Conservation (phyloP, 1,284 basidiomycete genomes). For the Ceratobasidium sp. region DNA sequence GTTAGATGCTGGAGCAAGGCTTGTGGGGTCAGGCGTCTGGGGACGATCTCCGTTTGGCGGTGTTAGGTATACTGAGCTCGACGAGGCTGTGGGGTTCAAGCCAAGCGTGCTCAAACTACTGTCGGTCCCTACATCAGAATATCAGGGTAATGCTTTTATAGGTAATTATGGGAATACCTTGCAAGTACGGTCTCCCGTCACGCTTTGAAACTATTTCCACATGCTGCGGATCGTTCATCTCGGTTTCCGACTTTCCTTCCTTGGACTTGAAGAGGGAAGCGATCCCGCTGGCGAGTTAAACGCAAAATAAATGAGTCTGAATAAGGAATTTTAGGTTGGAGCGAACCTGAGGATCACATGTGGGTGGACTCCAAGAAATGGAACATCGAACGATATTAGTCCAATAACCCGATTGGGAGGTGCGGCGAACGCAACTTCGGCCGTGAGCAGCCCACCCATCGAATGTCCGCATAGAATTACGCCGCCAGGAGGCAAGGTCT, state of each 20-base stretch:
- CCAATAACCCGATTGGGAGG: slow-evolving; percentile 56
- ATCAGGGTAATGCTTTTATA: not conserved
- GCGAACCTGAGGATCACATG: slow-evolving; percentile 61
- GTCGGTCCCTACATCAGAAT: slow-evolving; percentile 9
- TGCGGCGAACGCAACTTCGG: slow-evolving; percentile 36
- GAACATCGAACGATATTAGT: slow-evolving; percentile 67
- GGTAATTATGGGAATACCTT: slow-evolving; percentile 8
- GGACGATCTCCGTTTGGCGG: slow-evolving; percentile 33
- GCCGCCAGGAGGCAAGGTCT: slow-evolving; percentile 64
- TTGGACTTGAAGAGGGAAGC: slow-evolving; percentile 63
- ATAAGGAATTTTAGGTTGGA: not conserved
- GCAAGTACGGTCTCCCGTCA: slow-evolving; percentile 31
- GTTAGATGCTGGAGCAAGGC: not conserved
- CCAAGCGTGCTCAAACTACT: slow-evolving; percentile 15
- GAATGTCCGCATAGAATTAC: slow-evolving; percentile 68
- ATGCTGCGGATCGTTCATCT: slow-evolving; percentile 61
- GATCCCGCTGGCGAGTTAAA: slow-evolving; percentile 58
- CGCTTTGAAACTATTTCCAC: slow-evolving; percentile 55
- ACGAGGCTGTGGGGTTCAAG: slow-evolving; percentile 2
- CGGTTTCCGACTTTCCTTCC: slow-evolving; percentile 52
- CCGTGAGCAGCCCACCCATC: slow-evolving; percentile 57
- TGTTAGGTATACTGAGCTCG: slow-evolving; percentile 16
- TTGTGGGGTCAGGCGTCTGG: slow-evolving; percentile 52
- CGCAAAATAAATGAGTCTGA: not conserved
- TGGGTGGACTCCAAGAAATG: slow-evolving; percentile 69